Evolutionary conservation across 805 yeast genomes (phyloP), one percentile per base, ranked within the genome.

Genomic region (Saccharomycopsis malanga): DNA sequence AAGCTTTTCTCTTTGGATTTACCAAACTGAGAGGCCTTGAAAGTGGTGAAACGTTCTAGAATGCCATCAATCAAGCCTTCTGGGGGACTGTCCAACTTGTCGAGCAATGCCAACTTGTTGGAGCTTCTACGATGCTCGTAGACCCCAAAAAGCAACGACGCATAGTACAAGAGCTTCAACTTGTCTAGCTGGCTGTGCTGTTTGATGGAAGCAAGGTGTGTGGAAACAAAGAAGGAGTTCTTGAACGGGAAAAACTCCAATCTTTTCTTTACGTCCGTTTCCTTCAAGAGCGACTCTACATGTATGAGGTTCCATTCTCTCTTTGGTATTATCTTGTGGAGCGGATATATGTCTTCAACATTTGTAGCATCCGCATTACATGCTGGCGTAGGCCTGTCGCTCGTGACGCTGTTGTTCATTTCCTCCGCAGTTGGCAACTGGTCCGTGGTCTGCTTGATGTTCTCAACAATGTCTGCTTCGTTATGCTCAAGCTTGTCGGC

Each of bases 301-400:
- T 87, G 77, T 53, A 89, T 75, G 52, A 70, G 69, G 32, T 69
- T 65, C 66, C 80, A 74, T 62, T 86, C 93, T 50, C 68, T 69
- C 55, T 69, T 67, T 48, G 93, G 82, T 61, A 93, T 77, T 60
- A 93, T 77, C 57, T 71, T 77, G 50, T 70, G 69, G 35, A 88
- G 57, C 34, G 95, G 86, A 62, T 89, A 93, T 39, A 89, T 73
- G 52, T 87, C 93, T 57, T 83, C 88, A 34, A 83, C 91, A 45
- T 74, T 72, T 7, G 86, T 81, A n/a, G 98, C 96, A 42, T 77
- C 85, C 27, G 73, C 74, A 58, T 87, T 71, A 56, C 81, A 84
- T 15, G 68, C 63, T 4, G 98, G 98, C 14, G 89, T 85, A 25
- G 95, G 95, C 63, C 97, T 77, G 53, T 83, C 88, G 36, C 71